These are phyloP conservation scores for Colletotrichum navitas DNA, from an alignment of 2,329 filamentous ascomycete genomes.

Conservation along the genomic window DNA sequence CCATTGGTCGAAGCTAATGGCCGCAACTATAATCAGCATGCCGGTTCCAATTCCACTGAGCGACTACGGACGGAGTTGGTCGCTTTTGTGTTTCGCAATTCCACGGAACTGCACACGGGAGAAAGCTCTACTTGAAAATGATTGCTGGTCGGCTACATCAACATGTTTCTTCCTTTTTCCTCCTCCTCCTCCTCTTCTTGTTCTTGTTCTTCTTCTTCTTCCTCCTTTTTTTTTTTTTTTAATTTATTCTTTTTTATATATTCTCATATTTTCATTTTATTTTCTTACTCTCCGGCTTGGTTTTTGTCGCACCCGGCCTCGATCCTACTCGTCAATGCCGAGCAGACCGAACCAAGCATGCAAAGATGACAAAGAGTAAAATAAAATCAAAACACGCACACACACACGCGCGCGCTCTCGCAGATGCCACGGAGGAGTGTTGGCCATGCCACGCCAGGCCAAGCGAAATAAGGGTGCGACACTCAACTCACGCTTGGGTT, in stretches of 20 bases:
- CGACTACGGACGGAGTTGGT: constrained; percentile 25
- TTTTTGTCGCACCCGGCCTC: neutral
- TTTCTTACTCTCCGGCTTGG: neutral
- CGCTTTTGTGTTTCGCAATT: constrained; percentile 30
- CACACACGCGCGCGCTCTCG: neutral
- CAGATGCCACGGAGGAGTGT: neutral
- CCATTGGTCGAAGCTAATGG: constrained; percentile 22
- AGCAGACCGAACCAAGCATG: constrained; percentile 23
- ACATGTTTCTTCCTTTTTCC: too few species aligned
- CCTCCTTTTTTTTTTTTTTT: neutral
- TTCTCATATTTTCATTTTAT: too few species aligned
- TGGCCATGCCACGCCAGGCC: constrained; percentile 15
- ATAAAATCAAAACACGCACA: neutral
- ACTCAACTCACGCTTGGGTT: constrained; percentile 5
- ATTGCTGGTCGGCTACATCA: neutral
- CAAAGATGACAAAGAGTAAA: neutral
- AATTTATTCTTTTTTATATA: too few species aligned
- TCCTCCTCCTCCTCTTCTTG: too few species aligned
- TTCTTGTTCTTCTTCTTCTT: too few species aligned
- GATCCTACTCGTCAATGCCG: constrained; percentile 13
- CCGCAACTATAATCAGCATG: constrained; percentile 24
- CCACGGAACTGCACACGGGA: constrained; percentile 4
- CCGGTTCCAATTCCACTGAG: constrained; percentile 8
- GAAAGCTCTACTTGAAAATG: neutral
- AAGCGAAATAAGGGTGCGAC: constrained; percentile 13